Evolutionary conservation across 371 early-diverging fungal species (phyloP), one percentile per base, ranked within the genome.

Genomic region (Quaeritorhiza haematococci): DNA sequence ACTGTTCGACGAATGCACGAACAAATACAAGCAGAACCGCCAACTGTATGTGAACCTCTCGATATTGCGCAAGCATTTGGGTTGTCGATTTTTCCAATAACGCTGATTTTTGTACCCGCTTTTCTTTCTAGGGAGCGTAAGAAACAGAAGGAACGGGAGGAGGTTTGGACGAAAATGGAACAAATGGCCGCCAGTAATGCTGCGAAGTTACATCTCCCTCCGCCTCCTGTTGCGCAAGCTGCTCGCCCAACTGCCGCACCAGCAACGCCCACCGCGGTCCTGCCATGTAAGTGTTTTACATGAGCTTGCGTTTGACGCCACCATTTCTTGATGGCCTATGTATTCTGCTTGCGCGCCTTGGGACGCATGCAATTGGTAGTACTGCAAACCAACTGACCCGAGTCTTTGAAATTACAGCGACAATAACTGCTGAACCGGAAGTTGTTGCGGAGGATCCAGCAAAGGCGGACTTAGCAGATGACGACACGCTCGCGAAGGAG

Each of bases 1-100:
- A 55, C 71, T 96, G 33, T 97, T 94, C 75, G 95, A 96, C 56
- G 84, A 88, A 49, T 90, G 89, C 69, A 85, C 90, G 13, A 84
- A 85, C 53, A 78, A 86, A 61, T 90, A 85, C 72, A 91, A 89
- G 65, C 82, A 80, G 29, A 85, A 82, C 34, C 79, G 90, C 13
- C 91, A 91, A 76, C 59, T 82, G 91, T 92, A 83, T 65, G 86
- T 71, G 10, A 6, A 26, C 10, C 6, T 10, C 2, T 3, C 5
- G n/a, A n/a, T n/a, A n/a, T n/a, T n/a, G n/a, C n/a, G n/a, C n/a
- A n/a, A n/a, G n/a, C n/a, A n/a, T 45, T 29, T 8, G 8, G 26
- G 15, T 41, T 19, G n/a, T 8, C 45, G 24, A 15, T 6, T 10
- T 35, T 33, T 26, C 5, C 28, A 26, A 13, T 23, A 15, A n/a